Evolutionary conservation across 108 stramenopile species (phyloP).

Genomic region (Cyclostephanos tholiformis): DNA sequence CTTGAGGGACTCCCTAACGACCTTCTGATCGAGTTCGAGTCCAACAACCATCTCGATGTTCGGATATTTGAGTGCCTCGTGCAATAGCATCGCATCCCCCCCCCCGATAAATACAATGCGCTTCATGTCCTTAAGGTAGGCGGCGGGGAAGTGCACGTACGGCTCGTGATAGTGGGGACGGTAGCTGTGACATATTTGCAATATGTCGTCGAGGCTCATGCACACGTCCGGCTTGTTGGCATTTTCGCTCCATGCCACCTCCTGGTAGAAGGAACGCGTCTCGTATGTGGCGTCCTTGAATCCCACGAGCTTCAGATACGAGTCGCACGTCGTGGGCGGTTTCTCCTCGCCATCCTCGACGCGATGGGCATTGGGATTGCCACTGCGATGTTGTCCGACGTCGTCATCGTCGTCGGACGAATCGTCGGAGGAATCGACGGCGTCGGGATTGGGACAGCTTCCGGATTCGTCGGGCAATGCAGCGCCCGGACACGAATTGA

Average conservation of each 20-base stretch:
- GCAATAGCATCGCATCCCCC: constrained; percentile 88
- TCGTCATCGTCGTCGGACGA: constrained; percentile 14
- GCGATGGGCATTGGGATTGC: constrained; percentile 48
- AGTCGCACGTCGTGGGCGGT: constrained; percentile 50
- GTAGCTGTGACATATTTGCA: constrained; percentile 78
- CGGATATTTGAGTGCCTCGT: constrained; percentile 82
- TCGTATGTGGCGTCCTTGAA: constrained; percentile 52
- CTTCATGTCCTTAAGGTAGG: constrained; percentile 66
- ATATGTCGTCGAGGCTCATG: constrained; percentile 69
- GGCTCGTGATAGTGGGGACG: constrained; percentile 88
- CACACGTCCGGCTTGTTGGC: constrained; percentile 65
- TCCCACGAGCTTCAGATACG: constrained; percentile 46
- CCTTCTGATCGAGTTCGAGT: constrained; percentile 82
- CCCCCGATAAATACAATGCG: constrained; percentile 84
- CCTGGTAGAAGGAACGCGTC: constrained; percentile 43
- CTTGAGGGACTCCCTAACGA: constrained; percentile 70
- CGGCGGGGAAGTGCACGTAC: constrained; percentile 78
- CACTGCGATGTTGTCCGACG: not conserved
- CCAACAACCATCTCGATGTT: constrained; percentile 76
- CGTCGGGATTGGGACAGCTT: constrained; percentile 1
- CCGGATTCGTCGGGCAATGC: not conserved
- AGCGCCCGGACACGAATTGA: not conserved
- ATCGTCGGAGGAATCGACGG: constrained; percentile 11
- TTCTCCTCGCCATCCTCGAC: constrained; percentile 52
- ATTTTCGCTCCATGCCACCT: constrained; percentile 51